Evolutionary conservation across 2,329 filamentous ascomycete species (phyloP).

Genomic region (Penicillium sp.): DNA sequence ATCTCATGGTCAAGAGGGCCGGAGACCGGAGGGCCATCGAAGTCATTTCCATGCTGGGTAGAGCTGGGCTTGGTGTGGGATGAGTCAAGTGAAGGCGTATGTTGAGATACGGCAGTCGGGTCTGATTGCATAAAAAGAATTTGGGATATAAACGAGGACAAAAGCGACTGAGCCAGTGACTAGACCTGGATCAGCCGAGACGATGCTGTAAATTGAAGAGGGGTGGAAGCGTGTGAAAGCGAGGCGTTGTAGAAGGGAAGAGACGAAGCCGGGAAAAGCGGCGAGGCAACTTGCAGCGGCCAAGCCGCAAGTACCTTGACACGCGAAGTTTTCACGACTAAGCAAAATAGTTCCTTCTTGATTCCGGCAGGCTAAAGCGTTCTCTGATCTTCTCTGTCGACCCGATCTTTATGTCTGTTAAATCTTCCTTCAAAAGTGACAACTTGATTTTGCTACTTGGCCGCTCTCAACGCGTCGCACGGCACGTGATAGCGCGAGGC

Average conservation of each 20-base stretch:
- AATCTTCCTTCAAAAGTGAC: background rate
- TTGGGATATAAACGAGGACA: slow-evolving; percentile 30
- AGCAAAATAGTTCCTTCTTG: no score
- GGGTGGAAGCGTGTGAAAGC: slow-evolving; percentile 7
- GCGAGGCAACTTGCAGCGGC: slow-evolving; percentile 16
- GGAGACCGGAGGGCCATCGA: slow-evolving; percentile 44
- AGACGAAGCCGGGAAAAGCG: slow-evolving; percentile 5
- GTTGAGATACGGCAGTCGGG: slow-evolving; percentile 49
- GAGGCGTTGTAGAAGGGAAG: slow-evolving; percentile 12
- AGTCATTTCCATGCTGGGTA: slow-evolving; percentile 58
- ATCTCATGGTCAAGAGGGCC: slow-evolving; percentile 41
- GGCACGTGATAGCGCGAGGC: slow-evolving; percentile 26
- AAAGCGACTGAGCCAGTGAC: slow-evolving; percentile 54
- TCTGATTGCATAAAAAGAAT: slow-evolving; percentile 63
- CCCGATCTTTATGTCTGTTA: background rate
- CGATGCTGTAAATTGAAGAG: slow-evolving; percentile 4
- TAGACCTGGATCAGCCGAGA: slow-evolving; percentile 49
- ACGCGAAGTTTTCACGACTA: background rate
- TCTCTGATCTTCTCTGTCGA: background rate
- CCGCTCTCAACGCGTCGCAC: background rate
- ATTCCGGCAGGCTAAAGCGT: background rate
- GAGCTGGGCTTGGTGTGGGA: slow-evolving; percentile 33
- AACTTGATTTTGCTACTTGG: background rate
- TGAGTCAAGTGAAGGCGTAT: slow-evolving; percentile 40
- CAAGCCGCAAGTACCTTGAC: slow-evolving; percentile 9